phyloP scores from a whole-genome alignment of 1,284 basidiomycete species.

The Dichomitus squalens region DNA sequence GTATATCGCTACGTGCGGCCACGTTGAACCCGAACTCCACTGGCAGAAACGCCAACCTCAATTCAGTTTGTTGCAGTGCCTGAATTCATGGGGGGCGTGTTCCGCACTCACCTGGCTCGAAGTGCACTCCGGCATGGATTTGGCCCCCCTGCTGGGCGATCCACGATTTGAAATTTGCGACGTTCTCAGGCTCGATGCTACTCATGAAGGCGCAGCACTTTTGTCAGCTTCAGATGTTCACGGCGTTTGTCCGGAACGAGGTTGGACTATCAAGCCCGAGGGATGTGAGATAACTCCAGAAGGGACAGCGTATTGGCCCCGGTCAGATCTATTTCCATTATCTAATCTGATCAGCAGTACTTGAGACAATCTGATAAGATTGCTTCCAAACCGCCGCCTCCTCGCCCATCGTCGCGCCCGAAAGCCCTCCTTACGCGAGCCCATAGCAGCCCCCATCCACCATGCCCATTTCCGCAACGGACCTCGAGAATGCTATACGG shows the following conservation, averaged over 20 bases:
- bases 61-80: slow-evolving; percentile 18
- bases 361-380: slow-evolving; percentile 35
- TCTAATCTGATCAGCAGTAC: neutral
- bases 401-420: neutral
- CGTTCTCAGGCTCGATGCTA: slow-evolving; percentile 3
- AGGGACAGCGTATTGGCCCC: neutral
- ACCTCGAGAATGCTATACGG: slow-evolving; percentile 63
- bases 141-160: slow-evolving; percentile 48
- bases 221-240: too few species aligned
- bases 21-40: slow-evolving; percentile 60
- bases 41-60: slow-evolving; percentile 28
- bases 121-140: slow-evolving; percentile 48
- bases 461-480: slow-evolving; percentile 62
- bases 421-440: neutral
- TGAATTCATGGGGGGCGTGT: slow-evolving; percentile 7
- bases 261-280: too few species aligned
- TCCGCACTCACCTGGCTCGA: slow-evolving; percentile 43
- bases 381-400: slow-evolving; percentile 3
- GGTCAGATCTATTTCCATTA: neutral
- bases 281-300: too few species aligned
- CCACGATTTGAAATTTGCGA: slow-evolving; percentile 47
- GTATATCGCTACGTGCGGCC: slow-evolving; percentile 51
- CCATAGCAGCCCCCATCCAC: slow-evolving; percentile 3
- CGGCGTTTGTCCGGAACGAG: too few species aligned
- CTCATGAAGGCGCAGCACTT: neutral